Base-by-base conservation (phyloP, 176 grass and related monocot species). In the Carex cristatella region DNA sequence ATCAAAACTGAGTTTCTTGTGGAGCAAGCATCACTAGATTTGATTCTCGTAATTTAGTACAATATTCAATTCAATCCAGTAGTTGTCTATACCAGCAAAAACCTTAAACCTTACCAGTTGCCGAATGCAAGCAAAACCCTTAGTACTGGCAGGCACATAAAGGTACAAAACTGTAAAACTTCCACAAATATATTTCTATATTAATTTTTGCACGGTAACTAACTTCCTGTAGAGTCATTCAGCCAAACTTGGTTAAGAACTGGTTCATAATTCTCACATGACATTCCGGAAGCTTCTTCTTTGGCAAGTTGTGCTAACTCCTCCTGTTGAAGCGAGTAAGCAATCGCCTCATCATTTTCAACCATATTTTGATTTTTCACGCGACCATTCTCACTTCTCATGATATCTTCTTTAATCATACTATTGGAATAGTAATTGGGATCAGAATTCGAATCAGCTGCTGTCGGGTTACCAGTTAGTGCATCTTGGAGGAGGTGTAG, bases 291-390 rank as follows among this genome's bases (percentile, higher is more conserved):
- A 8, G 87, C 89, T 84, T 97, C 90, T 38, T 84, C 87, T 57
- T 76, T 16, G 71, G 92, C 90, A 58, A 97, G 30, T 15, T 90
- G 81, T 54, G 88, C 84, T 18, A 98, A 42, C 84, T 98, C 92
- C 70, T 92, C 93, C 71, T 92, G 69, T 87, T 94, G 92, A 15
- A 98, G 88, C 40, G 89, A 60, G 35, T 86, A 90, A 2, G 91
- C 95, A 83, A 98, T 94, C 81, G 90, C 56, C 79, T 91, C 90
- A 44, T 94, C 92, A 68, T 80, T 94, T 14, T 92, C 92, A 10
- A 94, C 85, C 57, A 69, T 68, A 64, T 61, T 67, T 15, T 55
- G 4, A 19, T 66, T 48, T 53, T 13, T 13, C 16, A 51, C 35
- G 44, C 69, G 87, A 13, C 61, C 28, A 56, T 18, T 79, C 77